Evolutionary conservation across 768 basidiomycete species (phyloP).

Genomic region (Mycena haematopus): DNA sequence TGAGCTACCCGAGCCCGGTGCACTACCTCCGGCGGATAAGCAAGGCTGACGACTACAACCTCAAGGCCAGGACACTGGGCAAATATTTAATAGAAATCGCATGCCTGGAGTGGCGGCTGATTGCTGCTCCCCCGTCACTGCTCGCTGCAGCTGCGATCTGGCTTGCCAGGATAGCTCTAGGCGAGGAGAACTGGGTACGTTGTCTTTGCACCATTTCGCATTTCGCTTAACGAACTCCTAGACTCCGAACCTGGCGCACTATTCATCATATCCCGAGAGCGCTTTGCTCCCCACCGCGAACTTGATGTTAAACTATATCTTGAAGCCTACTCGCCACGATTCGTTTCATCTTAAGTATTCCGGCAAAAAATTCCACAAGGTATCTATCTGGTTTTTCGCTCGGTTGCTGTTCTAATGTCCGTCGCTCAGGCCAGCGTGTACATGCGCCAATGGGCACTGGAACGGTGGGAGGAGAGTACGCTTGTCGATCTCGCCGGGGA

Average conservation of each 20-base stretch:
- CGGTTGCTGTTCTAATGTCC: neutral
- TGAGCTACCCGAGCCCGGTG: conserved; percentile 93
- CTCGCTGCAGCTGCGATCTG: conserved; percentile 91
- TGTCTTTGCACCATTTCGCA: neutral
- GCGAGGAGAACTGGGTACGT: conserved; percentile 88
- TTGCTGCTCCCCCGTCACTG: conserved; percentile 82
- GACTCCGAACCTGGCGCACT: conserved; percentile 92
- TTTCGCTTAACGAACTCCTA: conserved; percentile 20
- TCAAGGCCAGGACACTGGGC: conserved; percentile 87
- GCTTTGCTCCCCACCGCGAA: conserved; percentile 88
- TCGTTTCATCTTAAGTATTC: conserved; percentile 96
- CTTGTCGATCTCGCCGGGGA: conserved; percentile 66
- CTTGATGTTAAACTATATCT: conserved; percentile 90
- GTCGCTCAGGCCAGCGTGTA: conserved; percentile 73
- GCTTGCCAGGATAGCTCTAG: conserved; percentile 85
- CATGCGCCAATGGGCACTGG: conserved; percentile 85
- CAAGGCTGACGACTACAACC: conserved; percentile 97
- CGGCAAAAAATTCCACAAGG: conserved; percentile 88
- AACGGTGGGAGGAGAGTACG: conserved; percentile 70
- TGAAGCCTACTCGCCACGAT: conserved; percentile 79
- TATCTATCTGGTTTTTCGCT: conserved; percentile 36
- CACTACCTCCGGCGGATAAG: conserved; percentile 91
- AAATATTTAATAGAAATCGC: conserved; percentile 96
- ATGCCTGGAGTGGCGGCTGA: conserved; percentile 84
- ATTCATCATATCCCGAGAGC: conserved; percentile 90